These are phyloP conservation scores for Rosa hybrid DNA, from an alignment of 331 rosid genomes.

Conservation along the genomic window DNA sequence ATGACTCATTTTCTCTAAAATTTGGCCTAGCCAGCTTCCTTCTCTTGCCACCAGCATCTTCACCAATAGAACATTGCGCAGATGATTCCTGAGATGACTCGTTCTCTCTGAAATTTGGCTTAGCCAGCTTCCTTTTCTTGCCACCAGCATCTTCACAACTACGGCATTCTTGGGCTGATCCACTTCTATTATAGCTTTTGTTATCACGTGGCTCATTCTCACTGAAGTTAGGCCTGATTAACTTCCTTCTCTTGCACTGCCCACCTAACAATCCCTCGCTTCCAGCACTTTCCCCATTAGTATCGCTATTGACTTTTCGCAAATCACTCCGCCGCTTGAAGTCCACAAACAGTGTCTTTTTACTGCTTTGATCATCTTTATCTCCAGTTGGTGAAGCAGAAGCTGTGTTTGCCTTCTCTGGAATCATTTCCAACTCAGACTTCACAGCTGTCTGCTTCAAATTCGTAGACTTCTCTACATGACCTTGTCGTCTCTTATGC, in stretches of 20 bases:
- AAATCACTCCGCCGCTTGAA: conserved; percentile 60
- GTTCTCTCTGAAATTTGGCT: background rate
- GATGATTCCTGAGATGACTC: conserved; percentile 11
- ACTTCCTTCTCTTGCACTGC: conserved; percentile 59
- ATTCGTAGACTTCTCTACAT: conserved; percentile 28
- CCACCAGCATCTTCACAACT: conserved; percentile 19
- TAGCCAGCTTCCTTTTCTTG: background rate
- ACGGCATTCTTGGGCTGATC: conserved; percentile 15
- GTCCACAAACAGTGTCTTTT: conserved; percentile 30
- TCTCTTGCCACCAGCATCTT: background rate
- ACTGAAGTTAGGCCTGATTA: conserved; percentile 67
- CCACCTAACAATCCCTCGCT: conserved; percentile 18
- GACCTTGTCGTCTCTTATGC: background rate
- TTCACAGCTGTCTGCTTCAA: conserved; percentile 22
- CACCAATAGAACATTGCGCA: conserved; percentile 19
- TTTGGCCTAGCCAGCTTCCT: background rate
- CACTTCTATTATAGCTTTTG: conserved; percentile 11
- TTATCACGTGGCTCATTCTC: conserved; percentile 27
- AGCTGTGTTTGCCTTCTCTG: conserved; percentile 23
- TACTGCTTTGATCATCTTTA: conserved; percentile 25
- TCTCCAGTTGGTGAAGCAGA: conserved; percentile 23
- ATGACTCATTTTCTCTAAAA: background rate
- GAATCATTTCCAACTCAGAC: conserved; percentile 23
- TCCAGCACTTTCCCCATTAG: conserved; percentile 13
- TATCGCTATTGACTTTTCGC: conserved; percentile 29